These are phyloP conservation scores for Fusarium oligoseptatum DNA, from an alignment of 2,329 filamentous ascomycete species.

Conservation along the genomic window DNA sequence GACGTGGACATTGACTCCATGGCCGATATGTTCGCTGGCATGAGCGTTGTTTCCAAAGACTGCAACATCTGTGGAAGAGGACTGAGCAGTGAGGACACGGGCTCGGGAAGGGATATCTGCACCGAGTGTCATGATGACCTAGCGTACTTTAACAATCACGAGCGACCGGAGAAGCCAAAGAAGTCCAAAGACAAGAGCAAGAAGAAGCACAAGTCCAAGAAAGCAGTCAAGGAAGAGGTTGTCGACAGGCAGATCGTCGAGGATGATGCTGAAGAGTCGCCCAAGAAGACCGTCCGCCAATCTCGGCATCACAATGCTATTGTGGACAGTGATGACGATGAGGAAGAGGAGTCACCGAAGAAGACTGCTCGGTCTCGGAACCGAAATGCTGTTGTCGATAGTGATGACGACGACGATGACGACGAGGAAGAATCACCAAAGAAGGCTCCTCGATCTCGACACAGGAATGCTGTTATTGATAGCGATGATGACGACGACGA, in stretches of 20 bases:
- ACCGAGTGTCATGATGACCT: slow-evolving; percentile 82
- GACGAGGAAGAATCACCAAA: slow-evolving; percentile 61
- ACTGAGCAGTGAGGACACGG: slow-evolving; percentile 65
- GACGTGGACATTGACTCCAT: slow-evolving; percentile 82
- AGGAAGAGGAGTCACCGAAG: slow-evolving; percentile 20
- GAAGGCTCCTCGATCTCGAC: neutral
- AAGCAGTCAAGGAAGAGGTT: slow-evolving; percentile 19
- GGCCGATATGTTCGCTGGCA: slow-evolving; percentile 86
- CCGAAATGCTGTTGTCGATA: slow-evolving; percentile 71
- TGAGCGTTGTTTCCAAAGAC: slow-evolving; percentile 81
- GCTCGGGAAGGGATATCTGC: slow-evolving; percentile 68
- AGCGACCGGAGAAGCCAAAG: slow-evolving; percentile 52
- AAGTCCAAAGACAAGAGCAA: slow-evolving; percentile 36
- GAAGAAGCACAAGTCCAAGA: slow-evolving; percentile 36
- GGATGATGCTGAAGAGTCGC: slow-evolving; percentile 15
- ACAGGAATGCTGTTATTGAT: neutral
- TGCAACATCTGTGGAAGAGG: slow-evolving; percentile 87
- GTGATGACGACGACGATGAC: slow-evolving; percentile 44
- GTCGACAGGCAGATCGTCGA: slow-evolving; percentile 32
- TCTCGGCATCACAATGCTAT: slow-evolving; percentile 68
- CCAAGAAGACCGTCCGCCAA: slow-evolving; percentile 44
- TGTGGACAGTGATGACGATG: slow-evolving; percentile 63
- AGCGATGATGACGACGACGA: neutral
- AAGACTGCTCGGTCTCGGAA: slow-evolving; percentile 56
- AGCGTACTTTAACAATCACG: slow-evolving; percentile 68